phyloP scores from a whole-genome alignment of 2,329 filamentous ascomycete species.

The Colletotrichum sp. region DNA sequence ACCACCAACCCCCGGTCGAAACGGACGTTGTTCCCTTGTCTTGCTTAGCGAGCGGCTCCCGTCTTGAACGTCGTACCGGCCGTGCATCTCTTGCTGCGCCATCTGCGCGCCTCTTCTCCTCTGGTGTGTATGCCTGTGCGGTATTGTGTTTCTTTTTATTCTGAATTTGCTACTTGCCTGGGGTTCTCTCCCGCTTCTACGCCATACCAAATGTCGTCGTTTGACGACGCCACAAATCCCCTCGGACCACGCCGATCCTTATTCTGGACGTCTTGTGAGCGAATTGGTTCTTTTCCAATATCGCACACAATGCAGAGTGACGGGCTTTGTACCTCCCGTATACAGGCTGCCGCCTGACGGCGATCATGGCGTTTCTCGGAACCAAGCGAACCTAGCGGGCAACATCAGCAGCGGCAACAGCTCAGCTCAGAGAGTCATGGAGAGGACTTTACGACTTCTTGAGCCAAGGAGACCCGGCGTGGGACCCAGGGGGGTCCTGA shows the following conservation, averaged over 20 bases:
- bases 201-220: not conserved
- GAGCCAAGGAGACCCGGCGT: conserved; percentile 6
- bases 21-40: conserved; percentile 14
- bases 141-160: not conserved
- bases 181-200: conserved; percentile 1
- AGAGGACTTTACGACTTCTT: not conserved
- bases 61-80: not conserved
- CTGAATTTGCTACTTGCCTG: not conserved
- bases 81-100: conserved; percentile 8
- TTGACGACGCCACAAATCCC: conserved; percentile 6
- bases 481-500: not conserved
- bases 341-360: not conserved
- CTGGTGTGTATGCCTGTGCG: not conserved
- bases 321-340: not conserved
- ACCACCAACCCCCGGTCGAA: not conserved
- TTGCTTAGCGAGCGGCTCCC: conserved; percentile 20
- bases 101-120: not conserved
- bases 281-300: not conserved
- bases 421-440: not conserved
- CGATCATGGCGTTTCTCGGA: conserved; percentile 13
- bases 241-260: conserved; percentile 2
- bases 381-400: not conserved
- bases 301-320: not conserved
- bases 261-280: not conserved
- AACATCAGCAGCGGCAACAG: not conserved